A percentile compares a stretch with the other conserved stretches of the same genome.
Conservation (phyloP, 805 yeast genomes). For the Yarrowia phangngaensis region DNA sequence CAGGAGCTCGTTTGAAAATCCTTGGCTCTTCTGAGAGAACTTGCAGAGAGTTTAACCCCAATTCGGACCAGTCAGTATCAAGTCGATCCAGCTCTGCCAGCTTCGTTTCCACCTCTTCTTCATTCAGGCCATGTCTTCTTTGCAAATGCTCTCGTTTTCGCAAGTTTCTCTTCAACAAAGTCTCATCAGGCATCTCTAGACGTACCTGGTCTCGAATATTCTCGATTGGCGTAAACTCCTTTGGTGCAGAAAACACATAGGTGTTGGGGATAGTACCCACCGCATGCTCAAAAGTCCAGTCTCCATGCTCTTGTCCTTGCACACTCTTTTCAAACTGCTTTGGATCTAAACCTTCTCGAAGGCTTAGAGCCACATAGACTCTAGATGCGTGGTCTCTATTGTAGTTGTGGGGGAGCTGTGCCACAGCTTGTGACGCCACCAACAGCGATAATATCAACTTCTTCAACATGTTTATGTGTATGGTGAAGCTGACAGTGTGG, state of each 20-base stretch:
- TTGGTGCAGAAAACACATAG: slow-evolving; percentile 58
- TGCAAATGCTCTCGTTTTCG: slow-evolving; percentile 1
- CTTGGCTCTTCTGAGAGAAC: slow-evolving; percentile 4
- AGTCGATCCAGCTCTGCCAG: slow-evolving; percentile 6
- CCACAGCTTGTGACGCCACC: slow-evolving; percentile 4
- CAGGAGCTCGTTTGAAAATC: slow-evolving; percentile 2
- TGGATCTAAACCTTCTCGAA: slow-evolving; percentile 14
- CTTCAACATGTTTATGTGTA: background rate
- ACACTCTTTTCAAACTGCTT: background rate
- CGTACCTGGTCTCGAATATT: slow-evolving; percentile 20
- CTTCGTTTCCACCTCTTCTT: slow-evolving; percentile 8
- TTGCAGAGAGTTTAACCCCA: slow-evolving; percentile 1
- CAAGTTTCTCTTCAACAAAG: background rate
- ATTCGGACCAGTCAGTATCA: slow-evolving; percentile 4
- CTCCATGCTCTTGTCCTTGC: slow-evolving; percentile 32
- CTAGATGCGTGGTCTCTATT: slow-evolving; percentile 1
- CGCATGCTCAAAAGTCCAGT: slow-evolving; percentile 59
- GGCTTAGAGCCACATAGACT: slow-evolving; percentile 13
- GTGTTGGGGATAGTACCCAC: slow-evolving; percentile 59
- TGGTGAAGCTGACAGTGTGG: background rate
- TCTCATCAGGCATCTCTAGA: background rate
- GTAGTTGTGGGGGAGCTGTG: background rate
- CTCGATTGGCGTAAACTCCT: slow-evolving; percentile 31
- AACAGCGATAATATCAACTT: background rate
- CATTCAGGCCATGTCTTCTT: background rate